Percentiles rank a stretch among this genome's conserved stretches.
Evolutionary conservation across 176 grass and related monocot genomes (phyloP).

Genomic region (Eragrostis nindensis): DNA sequence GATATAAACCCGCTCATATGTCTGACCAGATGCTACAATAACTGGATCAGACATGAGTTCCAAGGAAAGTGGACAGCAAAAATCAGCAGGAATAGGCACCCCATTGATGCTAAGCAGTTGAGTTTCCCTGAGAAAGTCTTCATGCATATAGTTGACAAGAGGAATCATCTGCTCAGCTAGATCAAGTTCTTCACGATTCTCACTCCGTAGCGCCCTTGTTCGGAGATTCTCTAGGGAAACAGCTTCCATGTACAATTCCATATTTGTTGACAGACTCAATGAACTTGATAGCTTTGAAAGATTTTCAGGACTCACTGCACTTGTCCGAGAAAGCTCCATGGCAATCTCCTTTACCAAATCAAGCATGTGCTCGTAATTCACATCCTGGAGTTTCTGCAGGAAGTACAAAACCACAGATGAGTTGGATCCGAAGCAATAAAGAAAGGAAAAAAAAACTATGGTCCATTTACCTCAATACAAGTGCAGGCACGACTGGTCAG

Average conservation of each 20-base stretch:
- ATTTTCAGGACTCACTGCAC: constrained; percentile 48
- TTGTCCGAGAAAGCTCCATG: constrained; percentile 47
- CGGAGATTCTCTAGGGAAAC: constrained; percentile 89
- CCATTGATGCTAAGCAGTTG: constrained; percentile 86
- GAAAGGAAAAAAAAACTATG: constrained; percentile 8
- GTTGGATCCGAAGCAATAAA: background rate
- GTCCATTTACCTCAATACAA: constrained; percentile 85
- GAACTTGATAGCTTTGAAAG: constrained; percentile 59
- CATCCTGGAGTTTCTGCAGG: constrained; percentile 62
- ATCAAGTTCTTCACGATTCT: constrained; percentile 62
- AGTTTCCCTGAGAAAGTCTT: constrained; percentile 62
- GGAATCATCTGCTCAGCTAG: constrained; percentile 64
- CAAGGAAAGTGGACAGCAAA: constrained; percentile 92
- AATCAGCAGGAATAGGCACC: constrained; percentile 93
- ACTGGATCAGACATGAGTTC: constrained; percentile 98
- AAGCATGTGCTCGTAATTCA: constrained; percentile 64
- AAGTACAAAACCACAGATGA: constrained; percentile 38
- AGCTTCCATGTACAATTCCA: constrained; percentile 89
- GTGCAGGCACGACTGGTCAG: constrained; percentile 48
- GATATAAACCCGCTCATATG: constrained; percentile 94
- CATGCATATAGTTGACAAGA: constrained; percentile 78
- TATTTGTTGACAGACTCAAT: constrained; percentile 84
- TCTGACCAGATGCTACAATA: constrained; percentile 97
- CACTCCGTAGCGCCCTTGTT: constrained; percentile 50
- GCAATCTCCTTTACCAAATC: constrained; percentile 58